Conservation (phyloP, 192 early-diverging fungal species). For the Phlyctochytrium planicorne region DNA sequence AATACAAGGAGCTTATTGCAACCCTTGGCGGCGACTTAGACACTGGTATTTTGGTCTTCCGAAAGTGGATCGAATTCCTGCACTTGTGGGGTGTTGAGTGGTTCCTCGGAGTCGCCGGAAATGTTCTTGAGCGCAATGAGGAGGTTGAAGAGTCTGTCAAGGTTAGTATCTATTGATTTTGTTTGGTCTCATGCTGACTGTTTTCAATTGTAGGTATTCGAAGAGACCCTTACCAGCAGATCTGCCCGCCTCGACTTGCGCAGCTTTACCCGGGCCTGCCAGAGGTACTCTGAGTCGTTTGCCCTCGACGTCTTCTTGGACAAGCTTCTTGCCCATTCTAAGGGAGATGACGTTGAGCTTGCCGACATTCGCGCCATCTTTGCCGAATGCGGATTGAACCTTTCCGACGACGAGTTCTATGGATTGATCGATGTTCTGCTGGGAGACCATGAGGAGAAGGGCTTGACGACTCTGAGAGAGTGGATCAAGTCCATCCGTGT, state of each 20-base stretch:
- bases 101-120: conserved; percentile 23
- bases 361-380: background rate
- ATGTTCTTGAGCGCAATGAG: conserved; percentile 24
- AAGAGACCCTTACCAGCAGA: too few relatives aligned
- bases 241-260: background rate
- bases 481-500: conserved; percentile 10
- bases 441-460: conserved; percentile 12
- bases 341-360: background rate
- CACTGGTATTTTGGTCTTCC: conserved; percentile 22
- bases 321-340: background rate
- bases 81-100: conserved; percentile 32
- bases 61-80: conserved; percentile 20
- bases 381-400: conserved; percentile 9
- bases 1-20: conserved; percentile 22
- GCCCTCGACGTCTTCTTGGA: background rate
- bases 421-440: conserved; percentile 17
- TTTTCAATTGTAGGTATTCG: too few relatives aligned
- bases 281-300: background rate
- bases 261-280: background rate
- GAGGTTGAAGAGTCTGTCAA: conserved; percentile 21
- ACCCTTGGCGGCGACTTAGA: conserved; percentile 23
- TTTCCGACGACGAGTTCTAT: conserved; percentile 15
- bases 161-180: background rate
- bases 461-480: conserved; percentile 6
- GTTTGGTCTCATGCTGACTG: background rate